phyloP scores from a whole-genome alignment of 2,329 filamentous ascomycete species.

The Beauveria medogensis region DNA sequence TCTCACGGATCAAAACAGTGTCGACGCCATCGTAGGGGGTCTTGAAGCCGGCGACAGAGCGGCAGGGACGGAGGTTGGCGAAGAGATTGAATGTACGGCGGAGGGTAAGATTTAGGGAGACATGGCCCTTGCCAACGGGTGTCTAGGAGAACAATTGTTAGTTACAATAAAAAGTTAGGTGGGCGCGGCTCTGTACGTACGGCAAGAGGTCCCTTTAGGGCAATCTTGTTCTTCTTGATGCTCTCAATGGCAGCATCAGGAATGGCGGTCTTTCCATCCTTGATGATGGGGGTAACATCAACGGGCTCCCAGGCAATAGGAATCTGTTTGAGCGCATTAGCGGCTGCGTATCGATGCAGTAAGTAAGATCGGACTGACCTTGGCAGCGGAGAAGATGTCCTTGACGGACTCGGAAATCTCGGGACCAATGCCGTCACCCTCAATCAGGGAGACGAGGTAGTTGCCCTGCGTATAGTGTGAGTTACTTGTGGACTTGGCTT shows the following conservation, averaged over 20 bases:
- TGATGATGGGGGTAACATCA: conserved; percentile 87
- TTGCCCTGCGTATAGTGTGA: conserved; percentile 57
- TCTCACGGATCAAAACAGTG: conserved; percentile 96
- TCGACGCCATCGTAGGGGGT: conserved; percentile 96
- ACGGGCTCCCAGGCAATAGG: conserved; percentile 96
- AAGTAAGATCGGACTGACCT: conserved; percentile 49
- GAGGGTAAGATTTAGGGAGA: conserved; percentile 96
- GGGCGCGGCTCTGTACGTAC: conserved; percentile 42
- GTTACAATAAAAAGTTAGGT: background rate
- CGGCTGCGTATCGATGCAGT: background rate
- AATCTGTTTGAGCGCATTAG: conserved; percentile 44
- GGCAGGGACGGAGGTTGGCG: conserved; percentile 96
- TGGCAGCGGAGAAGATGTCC: conserved; percentile 94
- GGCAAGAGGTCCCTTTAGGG: conserved; percentile 94
- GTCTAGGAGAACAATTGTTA: conserved; percentile 46
- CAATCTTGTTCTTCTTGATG: conserved; percentile 92
- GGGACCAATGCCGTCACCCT: conserved; percentile 97
- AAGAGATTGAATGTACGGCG: conserved; percentile 99
- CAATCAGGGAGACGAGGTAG: conserved; percentile 92
- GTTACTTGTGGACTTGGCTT: conserved; percentile 13
- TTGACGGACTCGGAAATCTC: conserved; percentile 98
- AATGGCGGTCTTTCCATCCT: conserved; percentile 93
- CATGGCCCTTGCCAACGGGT: conserved; percentile 95
- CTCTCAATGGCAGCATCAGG: conserved; percentile 88
- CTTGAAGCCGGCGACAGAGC: conserved; percentile 95